Evolutionary conservation across 805 yeast genomes (phyloP), one percentile per base, ranked within the genome.

Genomic region (Wickerhamomyces xylosicus): DNA sequence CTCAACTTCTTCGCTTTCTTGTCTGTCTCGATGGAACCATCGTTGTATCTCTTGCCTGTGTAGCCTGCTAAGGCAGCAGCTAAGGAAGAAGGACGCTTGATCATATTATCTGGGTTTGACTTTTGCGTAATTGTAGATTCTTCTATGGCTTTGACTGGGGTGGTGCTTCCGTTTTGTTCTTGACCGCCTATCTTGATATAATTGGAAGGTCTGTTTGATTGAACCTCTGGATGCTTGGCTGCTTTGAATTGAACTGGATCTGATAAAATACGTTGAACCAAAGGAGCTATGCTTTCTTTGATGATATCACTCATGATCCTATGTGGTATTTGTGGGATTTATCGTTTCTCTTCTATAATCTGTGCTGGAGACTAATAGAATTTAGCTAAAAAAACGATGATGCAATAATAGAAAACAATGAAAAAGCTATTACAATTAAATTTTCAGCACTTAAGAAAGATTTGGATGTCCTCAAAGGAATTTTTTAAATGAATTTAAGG

Each of bases 241-340:
- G 75, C 65, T 39, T 71, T 75, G 57, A 85, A 85, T 21, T 65
- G 66, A 37, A 80, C 55, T 9, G 86, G 87, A 41, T 73, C 72
- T 21, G 77, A 59, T 32, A 79, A 62, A 40, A 79, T 66, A 49
- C 82, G 65, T 49, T 77, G 84, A 42, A 78, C 72, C 34, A 77
- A 55, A n/a, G 85, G 84, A 37, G 72, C 66, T 21, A 59, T 50
- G 39, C 54, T 57, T 36, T 53, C 61, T 37, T 58, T 53, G 31
- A 53, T 48, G 19, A 53, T 43, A 34, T 52, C 57, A 41, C 50
- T 45, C 55, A 53, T 51, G 29, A 9, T 25, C 29, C 29, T 13
- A 4, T 25, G 13, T 10, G 4, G n/a, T n/a, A n/a, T n/a, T n/a
- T n/a, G n/a, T n/a, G n/a, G n/a, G n/a, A n/a, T n/a, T n/a, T n/a